phyloP scores from a whole-genome alignment of 345 rosid genomes.

The Eucalyptus rudis region DNA sequence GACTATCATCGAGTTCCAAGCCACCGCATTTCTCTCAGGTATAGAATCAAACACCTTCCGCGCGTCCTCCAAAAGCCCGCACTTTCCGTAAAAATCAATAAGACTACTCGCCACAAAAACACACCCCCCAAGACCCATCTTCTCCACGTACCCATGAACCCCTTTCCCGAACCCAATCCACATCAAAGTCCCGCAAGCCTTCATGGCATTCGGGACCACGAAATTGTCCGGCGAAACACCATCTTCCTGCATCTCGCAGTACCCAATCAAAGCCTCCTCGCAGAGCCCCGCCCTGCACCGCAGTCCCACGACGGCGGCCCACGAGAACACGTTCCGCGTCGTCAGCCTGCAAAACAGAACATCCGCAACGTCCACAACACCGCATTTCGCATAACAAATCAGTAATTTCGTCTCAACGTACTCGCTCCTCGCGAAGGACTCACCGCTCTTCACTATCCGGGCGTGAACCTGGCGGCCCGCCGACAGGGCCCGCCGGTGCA shows the following conservation, averaged over 20 bases:
- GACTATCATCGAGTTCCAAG: slow-evolving; percentile 60
- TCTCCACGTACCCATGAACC: slow-evolving; percentile 53
- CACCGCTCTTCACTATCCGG: slow-evolving; percentile 50
- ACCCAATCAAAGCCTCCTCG: slow-evolving; percentile 42
- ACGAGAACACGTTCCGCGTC: slow-evolving; percentile 51
- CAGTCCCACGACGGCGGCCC: slow-evolving; percentile 83
- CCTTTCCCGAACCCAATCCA: slow-evolving; percentile 49
- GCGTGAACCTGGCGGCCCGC: slow-evolving; percentile 76
- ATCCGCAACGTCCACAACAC: slow-evolving; percentile 26
- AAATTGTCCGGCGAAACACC: slow-evolving; percentile 64
- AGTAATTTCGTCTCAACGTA: slow-evolving; percentile 56
- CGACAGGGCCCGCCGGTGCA: slow-evolving; percentile 29
- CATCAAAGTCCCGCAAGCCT: slow-evolving; percentile 57
- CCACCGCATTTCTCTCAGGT: slow-evolving; percentile 32
- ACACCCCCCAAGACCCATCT: slow-evolving; percentile 40
- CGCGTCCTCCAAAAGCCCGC: slow-evolving; percentile 47
- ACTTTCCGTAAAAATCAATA: slow-evolving; percentile 60
- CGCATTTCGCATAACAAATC: slow-evolving; percentile 59
- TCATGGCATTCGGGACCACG: slow-evolving; percentile 57
- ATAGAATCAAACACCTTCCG: slow-evolving; percentile 45
- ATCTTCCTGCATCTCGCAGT: slow-evolving; percentile 39
- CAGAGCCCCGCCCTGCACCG: slow-evolving; percentile 34
- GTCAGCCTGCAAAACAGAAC: slow-evolving; percentile 26
- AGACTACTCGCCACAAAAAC: slow-evolving; percentile 68
- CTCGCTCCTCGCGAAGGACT: slow-evolving; percentile 36